Conservation (phyloP, 805 yeast species). For the Brettanomyces bruxellensis region DNA sequence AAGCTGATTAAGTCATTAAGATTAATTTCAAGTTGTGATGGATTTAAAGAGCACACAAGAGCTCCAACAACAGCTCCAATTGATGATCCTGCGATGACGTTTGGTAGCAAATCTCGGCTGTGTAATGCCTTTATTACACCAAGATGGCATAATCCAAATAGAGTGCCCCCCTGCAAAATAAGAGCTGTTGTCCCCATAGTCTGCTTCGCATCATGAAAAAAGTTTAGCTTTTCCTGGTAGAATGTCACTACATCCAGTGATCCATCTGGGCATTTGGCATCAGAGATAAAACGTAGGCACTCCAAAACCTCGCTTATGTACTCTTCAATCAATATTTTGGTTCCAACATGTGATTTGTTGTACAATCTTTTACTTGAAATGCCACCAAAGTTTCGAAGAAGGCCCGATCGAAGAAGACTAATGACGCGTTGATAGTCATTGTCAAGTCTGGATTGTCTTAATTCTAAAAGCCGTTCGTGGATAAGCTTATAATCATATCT, state of each 20-base stretch:
- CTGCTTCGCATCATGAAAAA: constrained; percentile 79
- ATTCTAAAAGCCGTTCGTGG: constrained; percentile 55
- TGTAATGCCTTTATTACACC: constrained; percentile 87
- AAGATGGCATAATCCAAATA: constrained; percentile 88
- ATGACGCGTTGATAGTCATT: constrained; percentile 51
- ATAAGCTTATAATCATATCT: constrained; percentile 81
- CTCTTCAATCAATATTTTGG: constrained; percentile 81
- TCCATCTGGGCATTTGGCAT: neutral
- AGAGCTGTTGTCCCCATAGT: constrained; percentile 88
- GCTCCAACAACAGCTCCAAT: constrained; percentile 93
- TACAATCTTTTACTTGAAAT: constrained; percentile 72
- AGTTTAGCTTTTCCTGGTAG: constrained; percentile 54
- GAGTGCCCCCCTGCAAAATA: constrained; percentile 87
- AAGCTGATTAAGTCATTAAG: neutral
- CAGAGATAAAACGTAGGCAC: constrained; percentile 52
- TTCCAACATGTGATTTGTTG: constrained; percentile 78
- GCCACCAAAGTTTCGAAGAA: constrained; percentile 86
- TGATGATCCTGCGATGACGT: constrained; percentile 84
- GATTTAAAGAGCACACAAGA: constrained; percentile 64
- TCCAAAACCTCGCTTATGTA: constrained; percentile 69
- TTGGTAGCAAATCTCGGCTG: constrained; percentile 66
- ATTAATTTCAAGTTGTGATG: constrained; percentile 34
- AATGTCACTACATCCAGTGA: neutral
- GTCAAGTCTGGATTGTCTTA: constrained; percentile 51
- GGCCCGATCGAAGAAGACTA: constrained; percentile 69